phyloP scores from a whole-genome alignment of 2,329 filamentous ascomycete genomes.

The Colletotrichum horii region DNA sequence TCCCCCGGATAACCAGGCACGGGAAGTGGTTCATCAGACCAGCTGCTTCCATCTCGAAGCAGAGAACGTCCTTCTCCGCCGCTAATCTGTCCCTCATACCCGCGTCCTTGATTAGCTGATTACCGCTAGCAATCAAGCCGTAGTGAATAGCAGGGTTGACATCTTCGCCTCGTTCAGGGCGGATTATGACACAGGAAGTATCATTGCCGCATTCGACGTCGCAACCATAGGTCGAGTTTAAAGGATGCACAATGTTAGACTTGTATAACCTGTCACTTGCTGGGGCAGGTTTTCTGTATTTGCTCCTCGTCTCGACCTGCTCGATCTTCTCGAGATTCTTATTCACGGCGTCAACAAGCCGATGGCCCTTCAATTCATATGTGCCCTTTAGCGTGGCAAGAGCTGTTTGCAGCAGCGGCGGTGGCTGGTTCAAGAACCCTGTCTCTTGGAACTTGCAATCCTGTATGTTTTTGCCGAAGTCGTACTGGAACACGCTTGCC shows the following conservation, averaged over 20 bases:
- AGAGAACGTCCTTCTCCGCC: background rate
- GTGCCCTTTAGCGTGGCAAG: background rate
- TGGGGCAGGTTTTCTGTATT: background rate
- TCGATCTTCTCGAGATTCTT: background rate
- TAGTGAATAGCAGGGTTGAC: background rate
- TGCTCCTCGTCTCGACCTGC: background rate
- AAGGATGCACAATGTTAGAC: background rate
- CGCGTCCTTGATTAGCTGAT: background rate
- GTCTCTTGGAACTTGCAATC: background rate
- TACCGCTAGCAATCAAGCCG: background rate
- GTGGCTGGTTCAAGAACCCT: background rate
- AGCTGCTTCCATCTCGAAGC: background rate
- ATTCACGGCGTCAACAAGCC: background rate
- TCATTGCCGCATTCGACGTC: background rate
- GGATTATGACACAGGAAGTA: background rate
- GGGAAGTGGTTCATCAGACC: background rate
- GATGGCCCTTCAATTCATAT: background rate
- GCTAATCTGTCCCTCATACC: background rate
- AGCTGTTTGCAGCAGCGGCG: background rate
- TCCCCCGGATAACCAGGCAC: background rate
- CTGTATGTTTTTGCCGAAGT: constrained; percentile 18
- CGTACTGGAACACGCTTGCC: constrained; percentile 13
- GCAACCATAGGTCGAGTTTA: background rate
- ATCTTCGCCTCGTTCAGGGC: background rate
- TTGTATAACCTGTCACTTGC: background rate